Evolutionary conservation across 1,284 basidiomycete species (phyloP).

Genomic region (Termitomyces sp.): DNA sequence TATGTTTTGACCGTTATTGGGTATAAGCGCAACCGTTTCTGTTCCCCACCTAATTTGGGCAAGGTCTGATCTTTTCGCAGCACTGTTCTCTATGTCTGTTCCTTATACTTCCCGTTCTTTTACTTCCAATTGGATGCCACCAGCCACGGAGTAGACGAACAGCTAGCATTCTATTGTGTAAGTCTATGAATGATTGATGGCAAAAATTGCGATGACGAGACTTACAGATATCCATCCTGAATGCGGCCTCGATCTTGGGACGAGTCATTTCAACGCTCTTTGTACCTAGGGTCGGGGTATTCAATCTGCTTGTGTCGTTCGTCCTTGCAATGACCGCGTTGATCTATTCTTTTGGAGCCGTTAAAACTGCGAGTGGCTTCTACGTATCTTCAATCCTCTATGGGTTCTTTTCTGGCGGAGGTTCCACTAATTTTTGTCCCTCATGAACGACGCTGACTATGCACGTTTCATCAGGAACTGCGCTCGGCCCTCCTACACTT

Average conservation of each 20-base stretch:
- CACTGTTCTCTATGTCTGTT: conserved; percentile 27
- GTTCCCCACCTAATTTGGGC: background rate
- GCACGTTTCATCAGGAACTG: background rate
- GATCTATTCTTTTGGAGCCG: conserved; percentile 6
- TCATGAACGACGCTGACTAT: background rate
- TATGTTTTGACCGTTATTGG: conserved; percentile 28
- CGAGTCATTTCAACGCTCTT: conserved; percentile 2
- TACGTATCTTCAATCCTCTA: conserved; percentile 40
- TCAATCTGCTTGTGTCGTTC: conserved; percentile 35
- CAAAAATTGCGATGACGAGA: background rate
- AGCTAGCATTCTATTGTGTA: conserved; percentile 37
- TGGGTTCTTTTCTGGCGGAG: conserved; percentile 45
- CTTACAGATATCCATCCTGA: conserved; percentile 25
- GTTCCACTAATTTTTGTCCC: conserved; percentile 16
- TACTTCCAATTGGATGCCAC: conserved; percentile 41
- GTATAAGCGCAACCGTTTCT: conserved; percentile 12
- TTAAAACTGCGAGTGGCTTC: conserved; percentile 2
- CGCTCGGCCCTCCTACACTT: background rate
- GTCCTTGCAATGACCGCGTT: conserved; percentile 23
- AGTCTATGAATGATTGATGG: conserved; percentile 5
- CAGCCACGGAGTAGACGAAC: conserved; percentile 30
- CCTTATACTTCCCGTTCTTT: conserved; percentile 39
- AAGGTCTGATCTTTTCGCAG: background rate
- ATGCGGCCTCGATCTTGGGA: conserved; percentile 20
- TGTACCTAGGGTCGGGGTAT: conserved; percentile 27